phyloP scores from a whole-genome alignment of 2,329 filamentous ascomycete genomes.

The Alternaria brassicicola region DNA sequence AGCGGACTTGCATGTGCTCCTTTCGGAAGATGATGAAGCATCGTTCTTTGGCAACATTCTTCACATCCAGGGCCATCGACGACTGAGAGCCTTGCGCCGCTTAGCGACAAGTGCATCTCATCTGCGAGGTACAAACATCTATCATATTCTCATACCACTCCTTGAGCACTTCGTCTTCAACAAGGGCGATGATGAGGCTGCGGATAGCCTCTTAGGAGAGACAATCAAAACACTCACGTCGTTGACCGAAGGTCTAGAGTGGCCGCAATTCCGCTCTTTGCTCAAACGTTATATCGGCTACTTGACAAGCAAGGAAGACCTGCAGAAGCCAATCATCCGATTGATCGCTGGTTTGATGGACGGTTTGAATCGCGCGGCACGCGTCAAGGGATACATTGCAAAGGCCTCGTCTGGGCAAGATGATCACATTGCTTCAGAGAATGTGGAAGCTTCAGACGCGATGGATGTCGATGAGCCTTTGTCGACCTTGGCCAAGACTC shows the following conservation, averaged over 20 bases:
- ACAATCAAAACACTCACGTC: slow-evolving; percentile 80
- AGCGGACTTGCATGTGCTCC: slow-evolving; percentile 73
- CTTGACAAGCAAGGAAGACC: slow-evolving; percentile 77
- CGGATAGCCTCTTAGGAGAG: slow-evolving; percentile 85
- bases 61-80: slow-evolving; percentile 85
- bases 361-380: slow-evolving; percentile 65
- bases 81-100: slow-evolving; percentile 80
- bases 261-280: slow-evolving; percentile 86
- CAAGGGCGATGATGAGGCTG: slow-evolving; percentile 73
- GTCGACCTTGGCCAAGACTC: slow-evolving; percentile 63
- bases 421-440: slow-evolving; percentile 51
- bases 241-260: slow-evolving; percentile 78
- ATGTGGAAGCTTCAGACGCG: slow-evolving; percentile 17
- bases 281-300: slow-evolving; percentile 85
- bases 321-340: slow-evolving; percentile 84
- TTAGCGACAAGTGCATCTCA: slow-evolving; percentile 72
- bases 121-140: slow-evolving; percentile 77
- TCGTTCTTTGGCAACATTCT: slow-evolving; percentile 94
- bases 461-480: slow-evolving; percentile 34
- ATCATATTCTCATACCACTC: slow-evolving; percentile 86
- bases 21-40: slow-evolving; percentile 75
- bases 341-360: slow-evolving; percentile 83
- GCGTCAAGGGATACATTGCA: slow-evolving; percentile 41
- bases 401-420: slow-evolving; percentile 31
- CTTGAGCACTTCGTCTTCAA: slow-evolving; percentile 95